A percentile compares a stretch with the other conserved stretches of the same genome.
phyloP scores from a whole-genome alignment of 2,329 filamentous ascomycete species.

The Fusarium sp. region DNA sequence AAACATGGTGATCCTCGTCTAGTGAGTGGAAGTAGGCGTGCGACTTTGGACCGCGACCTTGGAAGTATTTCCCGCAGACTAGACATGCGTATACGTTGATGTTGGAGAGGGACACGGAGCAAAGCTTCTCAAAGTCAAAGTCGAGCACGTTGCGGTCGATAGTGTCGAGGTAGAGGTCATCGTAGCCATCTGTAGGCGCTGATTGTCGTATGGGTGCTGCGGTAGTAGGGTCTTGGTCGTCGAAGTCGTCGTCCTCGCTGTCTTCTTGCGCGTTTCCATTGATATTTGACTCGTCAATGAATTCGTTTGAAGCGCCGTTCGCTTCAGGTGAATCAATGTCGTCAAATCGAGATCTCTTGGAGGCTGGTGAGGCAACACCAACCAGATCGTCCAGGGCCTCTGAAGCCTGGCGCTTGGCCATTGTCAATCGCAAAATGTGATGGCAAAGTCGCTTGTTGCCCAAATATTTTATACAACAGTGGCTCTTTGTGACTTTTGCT shows the following conservation, averaged over 20 bases:
- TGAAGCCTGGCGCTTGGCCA: conserved; percentile 70
- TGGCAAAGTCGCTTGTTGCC: neutral
- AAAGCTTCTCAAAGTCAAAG: conserved; percentile 99
- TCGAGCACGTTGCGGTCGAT: conserved; percentile 93
- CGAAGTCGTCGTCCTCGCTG: conserved; percentile 56
- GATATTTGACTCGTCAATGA: conserved; percentile 52
- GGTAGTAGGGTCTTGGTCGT: conserved; percentile 58
- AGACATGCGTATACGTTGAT: conserved; percentile 99
- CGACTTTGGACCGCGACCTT: conserved; percentile 92
- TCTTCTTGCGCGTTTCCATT: conserved; percentile 50
- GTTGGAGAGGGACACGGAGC: conserved; percentile 94
- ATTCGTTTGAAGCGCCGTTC: conserved; percentile 45
- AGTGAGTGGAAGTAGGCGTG: conserved; percentile 98
- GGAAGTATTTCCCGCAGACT: conserved; percentile 97
- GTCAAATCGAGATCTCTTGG: conserved; percentile 69
- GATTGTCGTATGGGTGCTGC: conserved; percentile 65
- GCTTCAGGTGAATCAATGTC: conserved; percentile 58
- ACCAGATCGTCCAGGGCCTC: conserved; percentile 71
- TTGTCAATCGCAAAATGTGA: conserved; percentile 31
- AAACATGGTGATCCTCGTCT: conserved; percentile 95
- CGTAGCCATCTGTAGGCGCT: conserved; percentile 88
- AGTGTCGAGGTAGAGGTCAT: conserved; percentile 96
- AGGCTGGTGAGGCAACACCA: conserved; percentile 68
- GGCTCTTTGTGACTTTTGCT: neutral
- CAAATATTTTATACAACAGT: neutral